Evolutionary conservation across 2,329 filamentous ascomycete species (phyloP), one percentile per base, ranked within the genome.

Genomic region (Alternaria sp.): DNA sequence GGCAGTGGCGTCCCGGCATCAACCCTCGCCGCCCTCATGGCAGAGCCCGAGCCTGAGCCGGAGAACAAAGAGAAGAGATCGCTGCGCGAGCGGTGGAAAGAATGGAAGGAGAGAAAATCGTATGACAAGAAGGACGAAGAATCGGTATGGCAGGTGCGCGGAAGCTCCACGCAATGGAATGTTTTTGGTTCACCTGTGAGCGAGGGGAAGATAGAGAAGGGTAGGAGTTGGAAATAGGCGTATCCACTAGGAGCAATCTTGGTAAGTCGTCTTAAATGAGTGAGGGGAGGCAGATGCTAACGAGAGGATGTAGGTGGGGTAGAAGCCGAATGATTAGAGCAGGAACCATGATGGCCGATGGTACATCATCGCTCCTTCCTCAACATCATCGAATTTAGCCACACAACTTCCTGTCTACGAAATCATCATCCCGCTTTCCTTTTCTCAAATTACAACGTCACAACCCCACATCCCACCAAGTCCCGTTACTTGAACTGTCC

Each of bases 301-400:
- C 3, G 6, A 20, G 25, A 53, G 21, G 20, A 14, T 45, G 9
- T 20, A 18, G 9, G 28, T 45, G 33, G 18, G n/a, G 30, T 15
- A n/a, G 7, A 15, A 30, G 26, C 10, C 46, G 12, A 8, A 4
- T 26, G 3, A 14, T 44, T 53, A 53, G 54, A 14, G 21, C 26
- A 21, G 12, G 47, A 37, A 61, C 54, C 53, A n/a, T 61, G 47
- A 37, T 61, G 59, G 54, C 8, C 59, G 28, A n/a, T 14, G 6
- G n/a, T n/a, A 47, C 25, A 18, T 23, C 37, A 41, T 41, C 37
- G n/a, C 5, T 5, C 37, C 37, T 41, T 41, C 37, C 15, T 1
- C 8, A 18, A 18, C 37, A 33, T 33, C 28, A 14, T 33, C 12
- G 28, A 33, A 33, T 33, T 33, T 14, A 33, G 28, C 28, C 4